Evolutionary conservation across 2,329 filamentous ascomycete genomes (phyloP), one percentile per base, ranked within the genome.

Genomic region (Sphaerulina populicola): DNA sequence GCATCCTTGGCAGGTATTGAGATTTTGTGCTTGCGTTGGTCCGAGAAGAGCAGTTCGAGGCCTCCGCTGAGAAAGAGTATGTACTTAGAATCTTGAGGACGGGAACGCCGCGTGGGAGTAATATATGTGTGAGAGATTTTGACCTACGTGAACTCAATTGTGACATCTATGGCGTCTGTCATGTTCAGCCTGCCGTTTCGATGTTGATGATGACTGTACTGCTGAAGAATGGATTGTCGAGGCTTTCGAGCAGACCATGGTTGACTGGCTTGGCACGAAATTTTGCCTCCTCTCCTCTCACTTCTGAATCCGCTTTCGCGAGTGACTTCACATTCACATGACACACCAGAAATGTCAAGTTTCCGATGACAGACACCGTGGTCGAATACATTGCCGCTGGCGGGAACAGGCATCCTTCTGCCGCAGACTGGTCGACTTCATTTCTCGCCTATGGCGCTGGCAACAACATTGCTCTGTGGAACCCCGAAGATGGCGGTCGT

Each of bases 1-100:
- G 76, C 71, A 63, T 83, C 77, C 49, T 66, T 75, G 29, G 77
- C 71, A 15, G 91, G 88, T 38, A 97, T 69, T 2, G 76, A 71
- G 41, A 98, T 67, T 18, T 75, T 72, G 67, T 91, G 86, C 60
- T 82, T 85, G 50, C 84, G 80, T 70, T 88, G 76, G 67, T 95
- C 85, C 30, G 83, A 81, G 72, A 98, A 98, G 58, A 98, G 83
- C 73, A 95, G 85, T 72, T 98, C 93, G 14, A 98, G 79, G 18
- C 93, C 93, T 56, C 93, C 93, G 58, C 93, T 76, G 44, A 10
- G 23, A 47, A 46, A 33, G 50, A 58, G 23, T 27, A 7, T 45
- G 23, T 27, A 7, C 47, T 53, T 55, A 54, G 49, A 45, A 15
- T 23, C 37, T 39, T 37, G 39, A 35, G 15, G 23, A 30, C 14